A percentile compares a stretch with the other conserved stretches of the same genome.
phyloP scores from a whole-genome alignment of 495 filamentous ascomycete species.

The Penicillium nucicola region DNA sequence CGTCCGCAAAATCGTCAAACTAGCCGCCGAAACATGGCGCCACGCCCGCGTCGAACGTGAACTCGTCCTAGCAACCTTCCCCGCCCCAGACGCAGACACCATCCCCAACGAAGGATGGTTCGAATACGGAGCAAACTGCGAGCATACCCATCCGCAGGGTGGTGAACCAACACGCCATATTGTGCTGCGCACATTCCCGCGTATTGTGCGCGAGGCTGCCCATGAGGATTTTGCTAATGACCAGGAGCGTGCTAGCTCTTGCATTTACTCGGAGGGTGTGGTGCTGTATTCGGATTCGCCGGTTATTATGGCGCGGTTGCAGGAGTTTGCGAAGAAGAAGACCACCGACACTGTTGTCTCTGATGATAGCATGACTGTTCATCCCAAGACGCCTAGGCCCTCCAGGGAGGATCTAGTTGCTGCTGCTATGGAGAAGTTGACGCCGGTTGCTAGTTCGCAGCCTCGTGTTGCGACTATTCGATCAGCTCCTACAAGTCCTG shows the following conservation, averaged over 20 bases:
- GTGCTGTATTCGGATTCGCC: conserved; percentile 55
- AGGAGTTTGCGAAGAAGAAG: conserved; percentile 46
- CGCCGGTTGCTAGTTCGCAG: not conserved
- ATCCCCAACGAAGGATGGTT: conserved; percentile 45
- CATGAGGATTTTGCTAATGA: conserved; percentile 51
- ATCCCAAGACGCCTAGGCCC: conserved; percentile 14
- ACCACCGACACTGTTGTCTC: conserved; percentile 26
- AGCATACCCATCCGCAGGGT: conserved; percentile 15
- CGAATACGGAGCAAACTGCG: conserved; percentile 34
- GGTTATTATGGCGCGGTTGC: conserved; percentile 45
- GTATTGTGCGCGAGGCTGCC: conserved; percentile 52
- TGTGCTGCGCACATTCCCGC: conserved; percentile 53
- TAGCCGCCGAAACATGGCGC: conserved; percentile 62
- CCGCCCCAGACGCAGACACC: conserved; percentile 41
- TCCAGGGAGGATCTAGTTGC: conserved; percentile 8
- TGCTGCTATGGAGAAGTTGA: conserved; percentile 6
- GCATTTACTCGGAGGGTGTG: conserved; percentile 49
- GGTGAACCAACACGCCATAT: conserved; percentile 36
- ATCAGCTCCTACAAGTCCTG: conserved; percentile 22
- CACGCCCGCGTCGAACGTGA: conserved; percentile 61
- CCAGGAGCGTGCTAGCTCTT: conserved; percentile 36
- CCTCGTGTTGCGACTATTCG: conserved; percentile 10
- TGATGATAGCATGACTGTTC: conserved; percentile 13
- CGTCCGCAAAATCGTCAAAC: conserved; percentile 58
- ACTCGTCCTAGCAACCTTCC: conserved; percentile 55